These are phyloP conservation scores for Suillus subalutaceus DNA, from an alignment of 768 basidiomycete species.

Conservation along the genomic window DNA sequence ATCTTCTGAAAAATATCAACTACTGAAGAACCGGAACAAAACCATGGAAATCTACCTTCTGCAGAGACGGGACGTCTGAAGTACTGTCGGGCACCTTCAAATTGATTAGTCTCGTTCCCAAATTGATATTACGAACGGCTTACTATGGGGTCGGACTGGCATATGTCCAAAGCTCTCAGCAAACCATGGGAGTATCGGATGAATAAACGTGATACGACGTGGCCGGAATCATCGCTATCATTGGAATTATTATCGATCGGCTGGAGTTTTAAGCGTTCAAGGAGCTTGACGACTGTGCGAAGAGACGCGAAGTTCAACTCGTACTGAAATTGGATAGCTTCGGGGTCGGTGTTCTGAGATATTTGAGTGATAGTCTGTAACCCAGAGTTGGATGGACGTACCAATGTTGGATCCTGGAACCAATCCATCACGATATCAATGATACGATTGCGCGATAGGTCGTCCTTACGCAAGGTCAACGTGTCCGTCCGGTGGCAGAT, in stretches of 20 bases:
- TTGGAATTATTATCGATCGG: constrained; percentile 54
- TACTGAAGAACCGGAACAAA: background rate
- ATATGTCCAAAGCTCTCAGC: constrained; percentile 59
- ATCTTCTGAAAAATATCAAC: constrained; percentile 39
- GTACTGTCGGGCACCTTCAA: constrained; percentile 49
- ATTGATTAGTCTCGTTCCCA: constrained; percentile 12
- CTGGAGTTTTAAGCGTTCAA: constrained; percentile 74
- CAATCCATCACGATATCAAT: constrained; percentile 81
- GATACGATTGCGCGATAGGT: constrained; percentile 64
- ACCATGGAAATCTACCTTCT: constrained; percentile 39
- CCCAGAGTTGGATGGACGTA: constrained; percentile 35
- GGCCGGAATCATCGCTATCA: constrained; percentile 63
- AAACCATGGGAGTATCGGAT: constrained; percentile 74
- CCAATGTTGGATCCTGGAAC: constrained; percentile 59
- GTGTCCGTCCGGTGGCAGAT: constrained; percentile 65
- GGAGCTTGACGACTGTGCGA: constrained; percentile 70
- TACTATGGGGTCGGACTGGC: constrained; percentile 51
- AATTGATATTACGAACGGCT: constrained; percentile 16
- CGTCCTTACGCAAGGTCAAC: constrained; percentile 69
- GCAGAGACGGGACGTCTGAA: constrained; percentile 51
- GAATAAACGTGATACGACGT: constrained; percentile 78
- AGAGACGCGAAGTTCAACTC: constrained; percentile 79
- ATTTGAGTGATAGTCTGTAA: constrained; percentile 9
- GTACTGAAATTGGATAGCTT: constrained; percentile 42
- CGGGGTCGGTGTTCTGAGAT: constrained; percentile 40